These are phyloP conservation scores for Heliamphora pulchella DNA, from an alignment of 179 eudicot genomes.

Conservation along the genomic window DNA sequence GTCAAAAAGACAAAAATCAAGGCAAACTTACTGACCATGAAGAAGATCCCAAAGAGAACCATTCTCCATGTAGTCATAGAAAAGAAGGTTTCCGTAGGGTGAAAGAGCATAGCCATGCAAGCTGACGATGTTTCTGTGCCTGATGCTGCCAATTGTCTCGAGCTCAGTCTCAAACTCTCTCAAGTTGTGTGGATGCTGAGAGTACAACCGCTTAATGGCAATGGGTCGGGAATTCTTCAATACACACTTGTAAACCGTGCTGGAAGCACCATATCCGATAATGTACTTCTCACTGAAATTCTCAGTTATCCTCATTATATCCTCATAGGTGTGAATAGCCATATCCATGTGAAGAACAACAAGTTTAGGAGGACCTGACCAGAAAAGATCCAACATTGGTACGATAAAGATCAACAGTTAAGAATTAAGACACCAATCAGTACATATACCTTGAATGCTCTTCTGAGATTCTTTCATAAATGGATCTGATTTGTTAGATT, in stretches of 20 bases:
- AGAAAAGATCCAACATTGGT: neutral
- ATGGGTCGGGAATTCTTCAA: conserved; percentile 58
- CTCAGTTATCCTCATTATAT: conserved; percentile 58
- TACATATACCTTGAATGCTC: conserved; percentile 29
- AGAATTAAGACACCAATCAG: neutral
- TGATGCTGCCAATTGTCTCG: conserved; percentile 53
- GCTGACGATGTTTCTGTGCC: conserved; percentile 58
- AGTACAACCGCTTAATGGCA: conserved; percentile 61
- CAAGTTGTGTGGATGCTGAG: conserved; percentile 32
- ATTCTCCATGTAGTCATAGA: conserved; percentile 67
- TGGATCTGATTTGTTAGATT: conserved; percentile 33
- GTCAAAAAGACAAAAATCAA: neutral
- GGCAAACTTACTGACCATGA: conserved; percentile 37
- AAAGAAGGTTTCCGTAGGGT: conserved; percentile 57
- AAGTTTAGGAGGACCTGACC: conserved; percentile 50
- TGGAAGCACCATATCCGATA: conserved; percentile 60
- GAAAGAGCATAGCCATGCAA: conserved; percentile 60
- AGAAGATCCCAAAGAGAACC: conserved; percentile 74
- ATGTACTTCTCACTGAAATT: conserved; percentile 57
- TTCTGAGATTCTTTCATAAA: conserved; percentile 28
- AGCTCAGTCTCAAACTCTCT: conserved; percentile 64
- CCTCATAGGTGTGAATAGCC: conserved; percentile 63
- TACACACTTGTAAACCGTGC: conserved; percentile 57
- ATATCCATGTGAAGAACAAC: conserved; percentile 61
- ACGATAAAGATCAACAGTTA: neutral